Base-by-base conservation (phyloP, 192 early-diverging fungal genomes). In the Coemansia sp. region DNA sequence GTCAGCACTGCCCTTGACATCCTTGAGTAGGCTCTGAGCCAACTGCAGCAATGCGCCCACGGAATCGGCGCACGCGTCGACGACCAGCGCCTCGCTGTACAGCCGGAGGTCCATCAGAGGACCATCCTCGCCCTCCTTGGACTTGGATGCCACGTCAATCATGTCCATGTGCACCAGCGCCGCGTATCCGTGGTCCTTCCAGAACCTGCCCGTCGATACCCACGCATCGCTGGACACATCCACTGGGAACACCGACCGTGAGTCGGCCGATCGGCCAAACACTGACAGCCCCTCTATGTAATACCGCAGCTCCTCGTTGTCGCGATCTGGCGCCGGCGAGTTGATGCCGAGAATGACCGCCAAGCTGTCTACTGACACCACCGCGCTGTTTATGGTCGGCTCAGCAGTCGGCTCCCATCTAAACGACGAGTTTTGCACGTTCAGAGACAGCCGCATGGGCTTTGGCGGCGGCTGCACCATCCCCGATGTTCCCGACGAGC, bases 401-500 rank as follows among this genome's bases (percentile, higher is more conserved):
- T 65, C 66, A 15, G 45, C 34, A 2, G 30, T n/a, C 3, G 74
- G 75, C 2, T 28, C 15, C 68, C 69, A 78, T 4, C 52, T 53
- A 36, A 71, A 52, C 30, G 75, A 78, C 26, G 75, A 67, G 40
- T 78, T 78, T 43, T 58, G 75, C 15, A 71, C 52, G 31, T 78
- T 78, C 8, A 78, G 60, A 41, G 68, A 78, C 52, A 78, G 28
- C 4, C 64, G 60, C 64, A 67, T 67, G 8, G 67, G 75, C 50
- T 78, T 78, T 5, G 75, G 75, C 26, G 75, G 75, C 9, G 75
- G 69, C 64, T 70, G 75, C 5, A 71, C 68, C 60, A 78, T 50
- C 2, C 64, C 75, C 9, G 75, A 78, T 4, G 67, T 68, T 5
- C 68, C 75, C 5, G 68, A 54, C 11, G 75, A 71, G 39, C 64